phyloP scores from a whole-genome alignment of 1,284 basidiomycete genomes.

The Ceratobasidium sp. region DNA sequence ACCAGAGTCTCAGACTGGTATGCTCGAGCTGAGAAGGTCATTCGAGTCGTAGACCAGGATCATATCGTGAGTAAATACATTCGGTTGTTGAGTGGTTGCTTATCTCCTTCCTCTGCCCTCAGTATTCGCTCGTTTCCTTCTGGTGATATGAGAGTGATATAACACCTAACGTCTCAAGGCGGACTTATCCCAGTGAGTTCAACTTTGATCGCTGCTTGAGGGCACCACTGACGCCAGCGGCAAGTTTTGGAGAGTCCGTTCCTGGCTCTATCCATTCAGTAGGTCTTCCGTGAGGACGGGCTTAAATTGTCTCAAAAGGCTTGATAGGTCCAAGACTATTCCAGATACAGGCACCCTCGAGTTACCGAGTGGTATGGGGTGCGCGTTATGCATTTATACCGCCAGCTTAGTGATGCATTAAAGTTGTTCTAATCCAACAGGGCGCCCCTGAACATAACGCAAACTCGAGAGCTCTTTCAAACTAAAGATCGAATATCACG shows the following conservation, averaged over 20 bases:
- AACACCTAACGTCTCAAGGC: not conserved
- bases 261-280: constrained; percentile 52
- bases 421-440: not conserved
- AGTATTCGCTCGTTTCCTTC: not conserved
- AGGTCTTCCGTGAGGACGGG: not conserved
- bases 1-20: no score
- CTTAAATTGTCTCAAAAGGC: no score
- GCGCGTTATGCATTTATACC: not conserved
- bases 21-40: no score
- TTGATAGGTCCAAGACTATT: constrained; percentile 55
- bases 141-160: not conserved
- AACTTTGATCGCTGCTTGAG: not conserved
- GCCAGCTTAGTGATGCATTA: not conserved
- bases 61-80: constrained; percentile 48
- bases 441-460: constrained; percentile 47
- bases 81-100: constrained; percentile 40
- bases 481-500: constrained; percentile 48
- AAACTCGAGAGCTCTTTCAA: constrained; percentile 46
- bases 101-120: constrained; percentile 47
- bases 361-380: constrained; percentile 48
- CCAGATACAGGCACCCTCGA: constrained; percentile 52
- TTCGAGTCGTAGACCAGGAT: constrained; percentile 52
- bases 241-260: constrained; percentile 43
- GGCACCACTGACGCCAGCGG: not conserved
- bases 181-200: constrained; percentile 38